Evolutionary conservation across 257 asterid species (phyloP).

Genomic region (Lithospermum erythrorhizon): DNA sequence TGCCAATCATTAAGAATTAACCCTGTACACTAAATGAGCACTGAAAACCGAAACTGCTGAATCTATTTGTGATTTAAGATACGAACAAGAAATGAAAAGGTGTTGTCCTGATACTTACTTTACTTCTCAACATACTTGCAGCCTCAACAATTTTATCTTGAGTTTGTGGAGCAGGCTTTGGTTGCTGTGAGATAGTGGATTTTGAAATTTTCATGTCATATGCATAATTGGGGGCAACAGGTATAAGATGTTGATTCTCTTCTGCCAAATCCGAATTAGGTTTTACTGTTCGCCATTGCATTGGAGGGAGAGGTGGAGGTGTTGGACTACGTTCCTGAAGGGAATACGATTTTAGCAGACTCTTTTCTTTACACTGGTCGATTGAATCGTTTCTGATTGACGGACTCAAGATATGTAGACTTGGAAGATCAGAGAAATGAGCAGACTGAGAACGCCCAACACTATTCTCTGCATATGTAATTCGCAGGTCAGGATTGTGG

Average conservation of each 20-base stretch:
- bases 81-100: not conserved
- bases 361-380: slow-evolving; percentile 13
- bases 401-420: slow-evolving; percentile 30
- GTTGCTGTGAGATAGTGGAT: slow-evolving; percentile 49
- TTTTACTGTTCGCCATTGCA: slow-evolving; percentile 37
- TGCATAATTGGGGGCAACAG: slow-evolving; percentile 27
- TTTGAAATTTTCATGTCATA: slow-evolving; percentile 30
- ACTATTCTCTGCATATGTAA: slow-evolving; percentile 29
- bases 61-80: not conserved
- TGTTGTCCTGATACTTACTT: slow-evolving; percentile 27
- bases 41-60: slow-evolving; percentile 2
- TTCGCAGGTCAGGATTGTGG: slow-evolving; percentile 21
- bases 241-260: slow-evolving; percentile 14
- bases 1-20: slow-evolving; percentile 1
- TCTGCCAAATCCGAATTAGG: slow-evolving; percentile 24
- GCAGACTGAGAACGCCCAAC: slow-evolving; percentile 33
- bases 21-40: not conserved
- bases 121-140: slow-evolving; percentile 31
- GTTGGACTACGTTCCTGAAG: slow-evolving; percentile 22
- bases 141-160: slow-evolving; percentile 35
- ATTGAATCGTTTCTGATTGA: slow-evolving; percentile 35
- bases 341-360: slow-evolving; percentile 22
- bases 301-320: slow-evolving; percentile 71
- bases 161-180: slow-evolving; percentile 59
- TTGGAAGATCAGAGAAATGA: slow-evolving; percentile 46